A percentile compares a stretch with the other conserved stretches of the same genome.
Evolutionary conservation across 768 basidiomycete genomes (phyloP).

Genomic region (Saitozyma sp.): DNA sequence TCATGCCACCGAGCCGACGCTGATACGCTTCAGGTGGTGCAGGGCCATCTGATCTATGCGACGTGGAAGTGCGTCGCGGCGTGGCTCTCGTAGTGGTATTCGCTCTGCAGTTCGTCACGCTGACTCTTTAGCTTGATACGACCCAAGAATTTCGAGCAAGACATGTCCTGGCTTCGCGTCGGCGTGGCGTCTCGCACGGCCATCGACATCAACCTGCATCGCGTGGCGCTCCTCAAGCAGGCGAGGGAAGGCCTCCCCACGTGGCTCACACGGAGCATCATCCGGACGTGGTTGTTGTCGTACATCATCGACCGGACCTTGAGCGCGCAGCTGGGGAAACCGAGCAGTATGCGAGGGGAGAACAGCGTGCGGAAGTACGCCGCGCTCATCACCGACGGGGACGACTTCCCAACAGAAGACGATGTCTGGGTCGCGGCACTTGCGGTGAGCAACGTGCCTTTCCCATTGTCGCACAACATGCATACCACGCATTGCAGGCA

Average conservation of each 20-base stretch:
- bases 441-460: slow-evolving; percentile 15
- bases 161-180: slow-evolving; percentile 35
- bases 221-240: slow-evolving; percentile 27
- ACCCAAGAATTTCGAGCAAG: slow-evolving; percentile 39
- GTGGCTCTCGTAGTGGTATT: background rate
- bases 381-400: slow-evolving; percentile 8
- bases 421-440: slow-evolving; percentile 26
- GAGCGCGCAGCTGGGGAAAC: slow-evolving; percentile 35
- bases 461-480: no score
- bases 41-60: slow-evolving; percentile 39
- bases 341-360: slow-evolving; percentile 24
- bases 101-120: background rate
- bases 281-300: slow-evolving; percentile 33
- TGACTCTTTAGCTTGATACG: slow-evolving; percentile 24
- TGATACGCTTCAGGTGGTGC: slow-evolving; percentile 11
- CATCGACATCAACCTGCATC: slow-evolving; percentile 42
- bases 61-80: slow-evolving; percentile 36
- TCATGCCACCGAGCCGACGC: no score
- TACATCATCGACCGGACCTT: slow-evolving; percentile 32
- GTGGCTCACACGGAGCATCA: slow-evolving; percentile 25
- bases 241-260: slow-evolving; percentile 25
- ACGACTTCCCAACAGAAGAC: slow-evolving; percentile 7
- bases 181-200: slow-evolving; percentile 34
- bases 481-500: no score
- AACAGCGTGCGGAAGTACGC: slow-evolving; percentile 20